Evolutionary conservation across 148 eudicot genomes (phyloP).

Genomic region (Cornus controversa): DNA sequence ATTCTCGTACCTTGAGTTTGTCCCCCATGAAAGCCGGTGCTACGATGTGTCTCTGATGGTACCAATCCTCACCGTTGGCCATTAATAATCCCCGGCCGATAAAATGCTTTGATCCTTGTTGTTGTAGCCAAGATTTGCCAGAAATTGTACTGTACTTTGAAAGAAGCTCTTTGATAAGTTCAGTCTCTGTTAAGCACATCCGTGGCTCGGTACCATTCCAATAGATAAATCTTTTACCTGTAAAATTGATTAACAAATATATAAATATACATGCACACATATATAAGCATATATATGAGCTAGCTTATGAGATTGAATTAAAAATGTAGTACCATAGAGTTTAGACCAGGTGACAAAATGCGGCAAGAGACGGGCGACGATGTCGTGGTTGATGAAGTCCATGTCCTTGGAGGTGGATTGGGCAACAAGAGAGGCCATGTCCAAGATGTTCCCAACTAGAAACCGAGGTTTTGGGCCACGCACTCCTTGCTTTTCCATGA

Average conservation of each 20-base stretch:
- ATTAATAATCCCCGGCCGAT: constrained; percentile 76
- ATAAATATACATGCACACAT: background rate
- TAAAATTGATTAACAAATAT: background rate
- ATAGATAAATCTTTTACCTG: constrained; percentile 78
- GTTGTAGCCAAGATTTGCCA: constrained; percentile 90
- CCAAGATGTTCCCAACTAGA: constrained; percentile 63
- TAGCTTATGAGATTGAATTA: too few species aligned
- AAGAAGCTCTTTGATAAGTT: constrained; percentile 67
- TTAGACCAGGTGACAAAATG: constrained; percentile 72
- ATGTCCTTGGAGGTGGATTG: constrained; percentile 66
- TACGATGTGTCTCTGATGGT: constrained; percentile 82
- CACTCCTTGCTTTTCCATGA: constrained; percentile 75
- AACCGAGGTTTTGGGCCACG: constrained; percentile 72
- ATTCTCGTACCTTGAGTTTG: constrained; percentile 92
- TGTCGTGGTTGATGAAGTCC: constrained; percentile 52
- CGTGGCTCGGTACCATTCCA: constrained; percentile 94
- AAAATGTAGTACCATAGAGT: background rate
- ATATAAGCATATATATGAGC: background rate
- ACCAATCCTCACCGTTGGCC: constrained; percentile 93
- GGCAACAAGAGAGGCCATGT: constrained; percentile 57
- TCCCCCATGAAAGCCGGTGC: constrained; percentile 92
- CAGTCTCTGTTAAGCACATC: constrained; percentile 80
- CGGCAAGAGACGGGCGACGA: constrained; percentile 75
- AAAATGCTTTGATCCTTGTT: constrained; percentile 81
- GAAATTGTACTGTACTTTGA: constrained; percentile 60